Base-by-base conservation (phyloP, 345 rosid genomes). In the Sisymbrium irio region DNA sequence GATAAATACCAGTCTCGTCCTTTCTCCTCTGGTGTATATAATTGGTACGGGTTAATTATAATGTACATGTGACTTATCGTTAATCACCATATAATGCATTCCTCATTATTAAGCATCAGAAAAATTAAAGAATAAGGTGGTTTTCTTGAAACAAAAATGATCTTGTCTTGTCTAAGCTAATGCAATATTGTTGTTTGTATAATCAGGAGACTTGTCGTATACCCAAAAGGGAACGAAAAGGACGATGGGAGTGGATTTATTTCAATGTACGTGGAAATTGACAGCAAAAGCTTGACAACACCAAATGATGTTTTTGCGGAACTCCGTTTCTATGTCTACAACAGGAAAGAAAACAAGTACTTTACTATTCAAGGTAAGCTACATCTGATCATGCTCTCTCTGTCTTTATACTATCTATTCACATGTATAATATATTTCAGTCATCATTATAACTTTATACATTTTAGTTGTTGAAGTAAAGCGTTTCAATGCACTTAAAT, bases 11-110 rank as follows among this genome's bases (percentile, higher is more conserved):
- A 69, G 6, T 57, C 74, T 54, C 65, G 56, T 32, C 2, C 30
- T 44, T 45, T 69, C 57, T 57, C 65, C 2, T 57, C 73, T 3
- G 45, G 65, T 69, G 56, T 56, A 56, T 45, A 57, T 19, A 57
- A 57, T 25, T 69, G 56, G 65, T 56, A 56, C 4, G 25, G 20
- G 9, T 62, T 2, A 13, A 36, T 27, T 27, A 27, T 27, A 22
- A 22, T 22, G 3, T 27, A 27, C 28, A 27, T 4, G 28, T 27
- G 27, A 27, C 28, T 27, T 27, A 27, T 0, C 28, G 28, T 27
- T 27, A 27, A 3, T 0, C 28, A 4, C 28, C 28, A 27, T 27
- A 27, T 2, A 27, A 14, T 35, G 35, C 35, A 32, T 32, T 5
- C 6, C 7, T 6, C 35, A 32, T 32, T 32, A 6, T 5, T 32